phyloP scores from a whole-genome alignment of 352 stramenopile genomes.

The Vaucheria bursata region DNA sequence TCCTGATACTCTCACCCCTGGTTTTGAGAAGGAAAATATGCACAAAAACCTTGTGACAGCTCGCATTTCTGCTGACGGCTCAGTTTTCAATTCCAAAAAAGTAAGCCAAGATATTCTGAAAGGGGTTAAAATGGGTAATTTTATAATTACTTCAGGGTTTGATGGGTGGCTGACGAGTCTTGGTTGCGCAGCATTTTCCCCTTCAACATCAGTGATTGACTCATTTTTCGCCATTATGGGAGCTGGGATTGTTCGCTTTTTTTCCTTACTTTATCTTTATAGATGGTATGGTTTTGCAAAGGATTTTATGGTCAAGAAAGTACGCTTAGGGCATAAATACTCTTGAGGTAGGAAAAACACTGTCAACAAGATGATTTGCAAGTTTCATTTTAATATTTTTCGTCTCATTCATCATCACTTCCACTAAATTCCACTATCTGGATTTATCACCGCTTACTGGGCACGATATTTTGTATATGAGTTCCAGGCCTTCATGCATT shows the following conservation, averaged over 20 bases:
- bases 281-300: constrained; percentile 20
- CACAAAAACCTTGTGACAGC: constrained; percentile 2
- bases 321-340: no score
- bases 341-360: no score
- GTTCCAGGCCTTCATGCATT: no score
- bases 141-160: constrained; percentile 58
- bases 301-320: no score
- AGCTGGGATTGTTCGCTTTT: constrained; percentile 9
- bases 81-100: background rate
- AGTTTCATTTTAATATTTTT: no score
- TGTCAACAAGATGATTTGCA: no score
- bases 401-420: no score
- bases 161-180: constrained; percentile 58
- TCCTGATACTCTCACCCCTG: constrained; percentile 73
- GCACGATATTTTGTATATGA: no score
- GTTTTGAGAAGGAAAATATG: constrained; percentile 62
- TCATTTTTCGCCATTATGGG: background rate
- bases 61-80: background rate
- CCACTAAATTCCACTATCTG: no score
- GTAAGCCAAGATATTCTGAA: constrained; percentile 57
- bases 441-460: no score
- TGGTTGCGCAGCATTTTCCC: constrained; percentile 30
- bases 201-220: background rate
- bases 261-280: constrained; percentile 15
- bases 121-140: constrained; percentile 47